A percentile compares a stretch with the other conserved stretches of the same genome.
Conservation (phyloP, 768 basidiomycete genomes). For the Imleria badia region DNA sequence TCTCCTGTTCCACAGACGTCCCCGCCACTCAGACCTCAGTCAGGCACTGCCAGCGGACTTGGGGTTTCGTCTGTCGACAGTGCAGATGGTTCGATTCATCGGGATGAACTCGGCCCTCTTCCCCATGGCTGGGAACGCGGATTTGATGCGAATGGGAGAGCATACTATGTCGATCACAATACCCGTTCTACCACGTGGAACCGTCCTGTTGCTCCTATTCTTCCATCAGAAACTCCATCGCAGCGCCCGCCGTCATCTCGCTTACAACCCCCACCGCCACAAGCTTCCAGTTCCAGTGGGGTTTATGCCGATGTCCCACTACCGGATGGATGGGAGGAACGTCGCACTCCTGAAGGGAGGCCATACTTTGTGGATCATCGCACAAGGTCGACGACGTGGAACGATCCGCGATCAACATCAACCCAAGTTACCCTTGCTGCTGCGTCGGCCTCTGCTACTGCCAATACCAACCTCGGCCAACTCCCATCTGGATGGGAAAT, state of each 20-base stretch:
- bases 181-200: constrained; percentile 82
- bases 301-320: constrained; percentile 65
- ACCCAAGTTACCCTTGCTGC: constrained; percentile 47
- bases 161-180: constrained; percentile 89
- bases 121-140: constrained; percentile 86
- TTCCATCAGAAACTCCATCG: constrained; percentile 22
- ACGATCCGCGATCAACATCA: constrained; percentile 68
- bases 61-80: constrained; percentile 1
- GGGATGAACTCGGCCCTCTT: constrained; percentile 62
- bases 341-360: constrained; percentile 84
- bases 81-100: constrained; percentile 31
- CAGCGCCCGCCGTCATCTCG: constrained; percentile 18
- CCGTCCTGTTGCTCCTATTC: constrained; percentile 40
- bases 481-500: constrained; percentile 95
- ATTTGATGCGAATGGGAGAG: constrained; percentile 58
- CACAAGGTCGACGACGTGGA: constrained; percentile 87
- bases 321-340: constrained; percentile 91
- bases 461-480: constrained; percentile 69
- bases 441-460: constrained; percentile 40
- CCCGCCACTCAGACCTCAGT: constrained; percentile 12
- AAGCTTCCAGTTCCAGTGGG: constrained; percentile 30
- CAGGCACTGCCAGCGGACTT: constrained; percentile 8
- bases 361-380: constrained; percentile 77
- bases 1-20: constrained; percentile 12
- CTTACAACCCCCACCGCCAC: constrained; percentile 21